Base-by-base conservation (phyloP, 768 basidiomycete genomes). In the Russula vinacea region DNA sequence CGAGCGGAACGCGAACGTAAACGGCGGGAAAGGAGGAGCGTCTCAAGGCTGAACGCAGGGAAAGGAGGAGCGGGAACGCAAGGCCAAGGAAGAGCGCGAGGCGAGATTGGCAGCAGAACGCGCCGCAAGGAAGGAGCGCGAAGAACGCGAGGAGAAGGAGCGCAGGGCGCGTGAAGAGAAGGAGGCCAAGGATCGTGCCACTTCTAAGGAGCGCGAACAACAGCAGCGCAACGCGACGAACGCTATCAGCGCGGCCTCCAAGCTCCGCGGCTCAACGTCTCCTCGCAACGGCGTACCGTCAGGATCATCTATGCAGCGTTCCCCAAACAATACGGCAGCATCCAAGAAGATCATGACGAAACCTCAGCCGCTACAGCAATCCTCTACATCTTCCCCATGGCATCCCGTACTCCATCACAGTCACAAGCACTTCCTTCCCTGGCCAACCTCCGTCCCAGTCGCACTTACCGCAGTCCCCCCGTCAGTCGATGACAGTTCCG, bases 341-440 rank as follows among this genome's bases (percentile, higher is more conserved):
- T 74, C 78, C 49, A 90, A 89, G 81, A 90, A 88, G 79, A n/a
- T n/a, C n/a, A n/a, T n/a, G n/a, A n/a, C n/a, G n/a, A 88, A 87
- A 73, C 72, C 76, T 17, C 58, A 72, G 37, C 32, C 49, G 32
- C 17, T 49, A 13, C 60, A 61, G 17, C 57, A 73, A 22, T 60
- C 72, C 11, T 56, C 64, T 26, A 26, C 60, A 14, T 58, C 69
- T 19, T 61, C 69, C 14, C 73, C 56, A 39, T 67, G 19, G 73
- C 78, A 64, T 51, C 72, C 66, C 58, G 72, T 69, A 70, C 76
- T 57, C 71, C 78, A 66, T 67, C 75, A 5, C 75, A 71, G 51
- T 79, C 78, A 40, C 73, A 76, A 45, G 75, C 75, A 26, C 78
- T 55, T 63, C 69, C 49, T 70, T 71, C 65, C 70, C 42, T 71